A percentile compares a stretch with the other conserved stretches of the same genome.
Evolutionary conservation across 805 yeast genomes (phyloP).

Genomic region (Komagataella mondaviorum): DNA sequence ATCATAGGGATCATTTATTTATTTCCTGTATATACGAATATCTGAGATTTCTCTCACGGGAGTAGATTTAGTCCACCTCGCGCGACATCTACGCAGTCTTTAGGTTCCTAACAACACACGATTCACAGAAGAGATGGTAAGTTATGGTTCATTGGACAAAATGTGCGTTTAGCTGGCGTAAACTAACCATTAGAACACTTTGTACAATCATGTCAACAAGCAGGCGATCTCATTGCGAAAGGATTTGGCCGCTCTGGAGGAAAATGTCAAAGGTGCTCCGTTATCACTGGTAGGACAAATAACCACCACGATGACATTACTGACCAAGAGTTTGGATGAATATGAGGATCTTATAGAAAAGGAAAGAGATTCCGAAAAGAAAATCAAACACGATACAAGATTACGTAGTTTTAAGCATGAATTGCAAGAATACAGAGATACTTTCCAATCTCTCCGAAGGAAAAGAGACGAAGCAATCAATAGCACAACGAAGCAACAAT

Average conservation of each 20-base stretch:
- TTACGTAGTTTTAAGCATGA: constrained; percentile 41
- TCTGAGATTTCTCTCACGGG: background rate
- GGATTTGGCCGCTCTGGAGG: constrained; percentile 57
- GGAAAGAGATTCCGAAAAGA: constrained; percentile 43
- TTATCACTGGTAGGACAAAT: constrained; percentile 48
- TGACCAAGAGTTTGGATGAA: constrained; percentile 56
- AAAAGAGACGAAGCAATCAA: constrained; percentile 41
- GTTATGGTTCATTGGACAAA: background rate
- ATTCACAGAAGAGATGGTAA: background rate
- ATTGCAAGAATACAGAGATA: constrained; percentile 28
- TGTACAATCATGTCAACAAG: constrained; percentile 81
- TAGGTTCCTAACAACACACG: background rate
- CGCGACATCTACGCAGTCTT: background rate
- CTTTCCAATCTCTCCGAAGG: constrained; percentile 38
- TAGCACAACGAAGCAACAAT: constrained; percentile 32
- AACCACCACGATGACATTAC: constrained; percentile 67
- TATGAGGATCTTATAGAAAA: constrained; percentile 27
- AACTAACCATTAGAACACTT: constrained; percentile 43
- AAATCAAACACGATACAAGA: constrained; percentile 46
- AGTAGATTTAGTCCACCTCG: background rate
- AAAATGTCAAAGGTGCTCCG: constrained; percentile 55
- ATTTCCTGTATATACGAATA: background rate
- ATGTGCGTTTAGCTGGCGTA: background rate
- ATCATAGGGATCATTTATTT: background rate
- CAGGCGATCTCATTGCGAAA: constrained; percentile 63